These are phyloP conservation scores for Herpetomonas tarakana DNA, from an alignment of 208 protist species.

Conservation along the genomic window DNA sequence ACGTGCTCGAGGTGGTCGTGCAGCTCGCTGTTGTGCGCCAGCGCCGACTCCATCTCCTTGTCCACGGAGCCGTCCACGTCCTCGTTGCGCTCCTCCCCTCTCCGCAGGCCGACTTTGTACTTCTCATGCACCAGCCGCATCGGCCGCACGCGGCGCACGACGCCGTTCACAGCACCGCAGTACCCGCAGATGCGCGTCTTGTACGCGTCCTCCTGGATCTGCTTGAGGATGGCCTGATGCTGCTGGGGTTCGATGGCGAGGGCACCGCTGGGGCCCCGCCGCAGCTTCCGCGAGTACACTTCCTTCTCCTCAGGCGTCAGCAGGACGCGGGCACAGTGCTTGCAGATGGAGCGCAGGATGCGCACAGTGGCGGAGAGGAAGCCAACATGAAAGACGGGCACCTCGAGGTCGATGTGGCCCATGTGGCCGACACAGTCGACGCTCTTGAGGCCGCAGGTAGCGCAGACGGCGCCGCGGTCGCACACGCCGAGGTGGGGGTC, in stretches of 20 bases:
- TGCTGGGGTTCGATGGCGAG: conserved; percentile 62
- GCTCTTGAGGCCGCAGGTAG: conserved; percentile 91
- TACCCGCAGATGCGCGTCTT: conserved; percentile 91
- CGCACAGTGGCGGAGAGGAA: conserved; percentile 94
- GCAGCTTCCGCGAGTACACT: conserved; percentile 59
- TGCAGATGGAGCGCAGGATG: conserved; percentile 98
- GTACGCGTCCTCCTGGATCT: conserved; percentile 84
- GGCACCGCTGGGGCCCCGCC: conserved; percentile 4
- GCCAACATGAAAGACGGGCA: conserved; percentile 99
- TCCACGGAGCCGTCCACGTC: conserved; percentile 32
- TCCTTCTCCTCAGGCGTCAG: conserved; percentile 76
- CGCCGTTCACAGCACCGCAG: conserved; percentile 95
- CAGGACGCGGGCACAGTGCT: conserved; percentile 93
- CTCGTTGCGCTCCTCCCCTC: conserved; percentile 58
- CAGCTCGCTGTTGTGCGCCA: conserved; percentile 54
- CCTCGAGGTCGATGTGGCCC: conserved; percentile 96
- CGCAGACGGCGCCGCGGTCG: conserved; percentile 82
- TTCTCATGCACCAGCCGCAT: conserved; percentile 84
- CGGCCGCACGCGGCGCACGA: conserved; percentile 70
- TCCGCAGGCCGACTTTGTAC: conserved; percentile 68
- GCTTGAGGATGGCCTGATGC: conserved; percentile 59
- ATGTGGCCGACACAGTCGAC: conserved; percentile 98
- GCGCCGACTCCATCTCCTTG: conserved; percentile 40
- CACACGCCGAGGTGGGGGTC: conserved; percentile 91
- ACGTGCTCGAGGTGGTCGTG: conserved; percentile 51